Evolutionary conservation across 2,329 filamentous ascomycete species (phyloP).

Genomic region (Hypoxylon sp.): DNA sequence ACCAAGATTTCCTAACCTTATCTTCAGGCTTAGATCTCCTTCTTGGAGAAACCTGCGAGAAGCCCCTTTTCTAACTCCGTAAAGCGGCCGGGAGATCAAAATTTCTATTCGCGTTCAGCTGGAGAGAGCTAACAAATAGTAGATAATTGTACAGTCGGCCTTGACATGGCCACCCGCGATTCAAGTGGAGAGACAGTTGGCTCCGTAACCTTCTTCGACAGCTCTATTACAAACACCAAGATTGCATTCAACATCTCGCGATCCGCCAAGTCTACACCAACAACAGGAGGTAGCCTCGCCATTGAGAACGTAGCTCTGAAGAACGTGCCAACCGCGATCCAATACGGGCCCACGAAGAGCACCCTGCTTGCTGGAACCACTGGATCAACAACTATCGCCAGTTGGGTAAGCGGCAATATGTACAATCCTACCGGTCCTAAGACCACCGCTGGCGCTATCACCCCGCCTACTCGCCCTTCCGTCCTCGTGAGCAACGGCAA

Average conservation of each 20-base stretch:
- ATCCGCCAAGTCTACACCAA: slow-evolving; percentile 53
- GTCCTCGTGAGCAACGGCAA: slow-evolving; percentile 67
- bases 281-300: slow-evolving; percentile 61
- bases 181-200: slow-evolving; percentile 66
- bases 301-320: slow-evolving; percentile 65
- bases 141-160: slow-evolving; percentile 74
- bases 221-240: slow-evolving; percentile 75
- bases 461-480: slow-evolving; percentile 65
- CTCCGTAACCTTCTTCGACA: slow-evolving; percentile 82
- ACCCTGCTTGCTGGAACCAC: slow-evolving; percentile 70
- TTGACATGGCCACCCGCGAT: slow-evolving; percentile 73
- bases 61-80: not conserved
- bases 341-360: slow-evolving; percentile 61
- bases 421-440: slow-evolving; percentile 66
- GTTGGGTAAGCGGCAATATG: slow-evolving; percentile 77
- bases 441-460: slow-evolving; percentile 64
- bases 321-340: slow-evolving; percentile 61
- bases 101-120: not conserved
- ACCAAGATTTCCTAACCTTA: not conserved
- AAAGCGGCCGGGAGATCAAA: not conserved
- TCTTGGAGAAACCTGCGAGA: not conserved
- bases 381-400: slow-evolving; percentile 62
- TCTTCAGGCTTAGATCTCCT: not conserved
- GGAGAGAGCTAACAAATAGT: slow-evolving; percentile 53
- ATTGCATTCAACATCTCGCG: slow-evolving; percentile 77